These are phyloP conservation scores for Globisporangium nodosum DNA, from an alignment of 352 stramenopile species.

Conservation along the genomic window DNA sequence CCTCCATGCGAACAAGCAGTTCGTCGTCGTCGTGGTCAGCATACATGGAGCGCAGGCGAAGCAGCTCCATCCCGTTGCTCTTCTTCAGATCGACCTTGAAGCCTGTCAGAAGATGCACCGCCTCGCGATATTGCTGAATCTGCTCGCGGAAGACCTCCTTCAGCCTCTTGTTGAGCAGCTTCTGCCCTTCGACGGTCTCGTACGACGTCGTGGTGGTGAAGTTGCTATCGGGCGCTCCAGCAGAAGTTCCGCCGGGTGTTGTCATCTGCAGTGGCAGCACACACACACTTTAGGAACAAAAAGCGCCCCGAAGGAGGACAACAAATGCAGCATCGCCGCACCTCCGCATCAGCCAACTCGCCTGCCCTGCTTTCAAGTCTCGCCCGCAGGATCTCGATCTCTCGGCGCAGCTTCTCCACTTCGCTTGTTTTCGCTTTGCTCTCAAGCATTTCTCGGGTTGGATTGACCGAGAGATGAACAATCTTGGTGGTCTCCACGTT, in stretches of 20 bases:
- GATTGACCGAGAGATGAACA: conserved; percentile 82
- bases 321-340: conserved; percentile 5
- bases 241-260: neutral
- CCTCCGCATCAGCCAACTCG: conserved; percentile 23
- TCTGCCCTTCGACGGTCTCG: conserved; percentile 80
- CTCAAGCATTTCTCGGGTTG: conserved; percentile 61
- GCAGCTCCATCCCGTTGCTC: conserved; percentile 67
- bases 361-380: conserved; percentile 32
- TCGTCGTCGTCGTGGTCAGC: conserved; percentile 82
- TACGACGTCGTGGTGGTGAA: conserved; percentile 81
- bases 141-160: conserved; percentile 88
- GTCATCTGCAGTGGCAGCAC: conserved; percentile 4
- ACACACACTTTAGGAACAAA: neutral
- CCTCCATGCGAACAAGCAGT: conserved; percentile 80
- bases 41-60: conserved; percentile 78
- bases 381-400: conserved; percentile 47
- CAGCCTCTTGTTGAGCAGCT: conserved; percentile 82
- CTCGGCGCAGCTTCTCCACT: conserved; percentile 36
- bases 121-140: conserved; percentile 86
- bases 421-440: conserved; percentile 31
- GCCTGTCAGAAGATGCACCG: conserved; percentile 84
- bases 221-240: conserved; percentile 17
- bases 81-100: conserved; percentile 87
- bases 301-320: neutral
- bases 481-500: conserved; percentile 84